Percentiles rank a stretch among this genome's conserved stretches.
phyloP scores from a whole-genome alignment of 2,329 filamentous ascomycete genomes.

The Botrytis fabae region DNA sequence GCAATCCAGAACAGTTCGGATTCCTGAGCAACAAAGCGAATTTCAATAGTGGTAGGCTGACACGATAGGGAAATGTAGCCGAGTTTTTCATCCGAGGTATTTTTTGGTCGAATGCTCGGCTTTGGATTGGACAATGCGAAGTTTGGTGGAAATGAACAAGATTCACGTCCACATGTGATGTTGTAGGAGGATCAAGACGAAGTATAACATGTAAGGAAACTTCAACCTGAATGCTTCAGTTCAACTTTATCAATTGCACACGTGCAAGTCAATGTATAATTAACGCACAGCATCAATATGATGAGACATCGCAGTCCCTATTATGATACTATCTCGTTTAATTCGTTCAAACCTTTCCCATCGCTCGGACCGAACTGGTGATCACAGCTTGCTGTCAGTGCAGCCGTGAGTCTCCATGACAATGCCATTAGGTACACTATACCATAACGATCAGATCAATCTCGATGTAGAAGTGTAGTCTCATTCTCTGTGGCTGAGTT shows the following conservation, averaged over 20 bases:
- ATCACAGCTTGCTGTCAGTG: not conserved
- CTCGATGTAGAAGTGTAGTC: not conserved
- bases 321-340: not conserved
- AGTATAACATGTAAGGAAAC: not conserved
- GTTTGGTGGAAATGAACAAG: not conserved
- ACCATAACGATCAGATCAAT: too few species aligned
- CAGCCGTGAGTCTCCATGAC: not conserved
- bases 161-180: not conserved
- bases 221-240: not conserved
- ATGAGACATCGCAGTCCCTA: not conserved
- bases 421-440: not conserved
- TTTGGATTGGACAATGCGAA: not conserved
- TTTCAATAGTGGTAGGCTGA: not conserved
- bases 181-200: not conserved
- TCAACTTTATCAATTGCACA: not conserved
- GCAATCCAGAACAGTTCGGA: not conserved
- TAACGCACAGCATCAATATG: not conserved
- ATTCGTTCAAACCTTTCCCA: too few species aligned
- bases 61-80: not conserved
- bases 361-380: not conserved
- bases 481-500: not conserved
- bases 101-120: not conserved
- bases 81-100: too few species aligned
- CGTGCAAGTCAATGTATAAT: not conserved
- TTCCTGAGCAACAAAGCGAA: not conserved